These are phyloP conservation scores for Saturnispora mendoncae DNA, from an alignment of 805 yeast species.

Conservation along the genomic window DNA sequence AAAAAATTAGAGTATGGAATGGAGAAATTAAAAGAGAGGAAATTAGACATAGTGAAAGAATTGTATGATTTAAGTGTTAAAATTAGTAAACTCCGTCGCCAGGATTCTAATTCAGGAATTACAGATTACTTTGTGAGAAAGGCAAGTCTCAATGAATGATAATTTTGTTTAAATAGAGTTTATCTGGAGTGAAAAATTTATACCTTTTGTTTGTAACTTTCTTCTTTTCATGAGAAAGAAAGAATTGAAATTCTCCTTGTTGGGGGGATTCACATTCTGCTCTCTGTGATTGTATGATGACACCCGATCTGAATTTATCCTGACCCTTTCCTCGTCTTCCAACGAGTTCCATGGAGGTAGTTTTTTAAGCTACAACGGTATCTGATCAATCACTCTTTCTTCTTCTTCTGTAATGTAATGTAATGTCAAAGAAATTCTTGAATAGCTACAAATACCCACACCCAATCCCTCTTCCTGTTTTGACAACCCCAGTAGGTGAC, in stretches of 20 bases:
- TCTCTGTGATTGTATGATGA: slow-evolving; percentile 14
- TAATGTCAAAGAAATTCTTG: slow-evolving; percentile 9
- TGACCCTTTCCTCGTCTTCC: slow-evolving; percentile 20
- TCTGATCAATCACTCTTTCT: slow-evolving; percentile 20
- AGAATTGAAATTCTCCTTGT: no score
- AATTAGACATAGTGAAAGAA: slow-evolving; percentile 20
- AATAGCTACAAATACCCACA: slow-evolving; percentile 9
- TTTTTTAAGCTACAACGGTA: slow-evolving; percentile 31
- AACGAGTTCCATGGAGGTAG: slow-evolving; percentile 18
- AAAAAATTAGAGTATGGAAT: slow-evolving; percentile 25
- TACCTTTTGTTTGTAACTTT: not conserved
- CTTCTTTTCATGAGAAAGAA: not conserved
- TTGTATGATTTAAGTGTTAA: slow-evolving; percentile 26
- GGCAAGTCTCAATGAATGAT: slow-evolving; percentile 26
- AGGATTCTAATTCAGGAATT: slow-evolving; percentile 28
- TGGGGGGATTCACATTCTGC: not conserved
- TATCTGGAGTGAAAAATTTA: not conserved
- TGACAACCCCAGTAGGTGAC: no score
- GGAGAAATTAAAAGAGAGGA: slow-evolving; percentile 21
- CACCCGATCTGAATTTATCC: slow-evolving; percentile 12
- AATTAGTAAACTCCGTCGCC: slow-evolving; percentile 22
- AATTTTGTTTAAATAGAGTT: not conserved
- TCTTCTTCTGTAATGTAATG: not conserved
- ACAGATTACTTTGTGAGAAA: slow-evolving; percentile 53
- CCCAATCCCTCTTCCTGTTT: slow-evolving; percentile 10